Evolutionary conservation across 2,329 filamentous ascomycete genomes (phyloP), one percentile per base, ranked within the genome.

Genomic region (Microcyclospora pomicola): DNA sequence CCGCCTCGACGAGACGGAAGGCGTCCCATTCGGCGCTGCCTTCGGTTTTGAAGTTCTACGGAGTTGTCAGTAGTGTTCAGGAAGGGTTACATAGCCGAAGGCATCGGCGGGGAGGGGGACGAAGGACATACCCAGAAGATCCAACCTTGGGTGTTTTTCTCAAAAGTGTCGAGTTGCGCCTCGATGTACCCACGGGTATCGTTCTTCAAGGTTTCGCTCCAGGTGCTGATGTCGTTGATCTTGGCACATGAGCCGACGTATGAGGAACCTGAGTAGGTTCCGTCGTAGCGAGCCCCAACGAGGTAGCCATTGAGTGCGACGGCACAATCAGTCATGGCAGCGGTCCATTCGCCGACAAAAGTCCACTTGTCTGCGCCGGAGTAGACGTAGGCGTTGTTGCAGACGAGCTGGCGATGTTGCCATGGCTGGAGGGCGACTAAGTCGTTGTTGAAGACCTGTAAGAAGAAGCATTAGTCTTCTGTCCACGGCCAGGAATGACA

Each of bases 271-370:
- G 61, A 53, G 46, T 65, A 72, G 2, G 66, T 67, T 11, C 74
- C 75, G 40, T 75, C 71, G 53, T 73, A 77, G 28, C 78, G 67
- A 7, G 75, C 67, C 10, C 75, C 76, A 32, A 72, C 58, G 2
- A 69, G 69, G 40, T 69, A 70, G 31, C 77, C 65, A 42, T 69
- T 69, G 35, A 69, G 60, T 31, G 60, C 63, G 27, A 55, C 55
- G 9, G 71, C 68, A 47, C 71, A 72, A 50, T 75, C 72, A 2
- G 77, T 81, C 66, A 80, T 70, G 11, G 76, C 77, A 15, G 68
- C 77, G 1, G 71, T 73, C 77, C 77, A 82, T 54, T 82, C 78
- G 31, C 78, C 78, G 5, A 79, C 69, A 38, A 81, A 62, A n/a
- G 72, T 69, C 67, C 72, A 77, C 55, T 81, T 80, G 55, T 81